Conservation (phyloP, 345 rosid species). For the Boechera divaricarpa region DNA sequence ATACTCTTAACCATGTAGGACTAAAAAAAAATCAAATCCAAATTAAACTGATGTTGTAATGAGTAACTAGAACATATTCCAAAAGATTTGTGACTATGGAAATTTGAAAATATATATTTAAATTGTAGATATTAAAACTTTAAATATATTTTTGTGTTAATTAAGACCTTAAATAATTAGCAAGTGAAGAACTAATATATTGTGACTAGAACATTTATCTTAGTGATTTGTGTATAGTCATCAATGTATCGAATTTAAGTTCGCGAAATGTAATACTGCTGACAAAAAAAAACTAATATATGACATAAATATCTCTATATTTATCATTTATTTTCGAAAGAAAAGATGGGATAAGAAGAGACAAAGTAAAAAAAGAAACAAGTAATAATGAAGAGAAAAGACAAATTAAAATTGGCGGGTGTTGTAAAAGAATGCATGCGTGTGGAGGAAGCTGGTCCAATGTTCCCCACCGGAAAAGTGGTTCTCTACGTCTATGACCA, state of each 20-base stretch:
- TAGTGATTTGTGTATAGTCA: not conserved
- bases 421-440: conserved; percentile 47
- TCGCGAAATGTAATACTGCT: too few relatives aligned
- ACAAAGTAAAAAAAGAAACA: conserved; percentile 9
- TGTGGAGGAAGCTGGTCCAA: conserved; percentile 44
- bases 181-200: not conserved
- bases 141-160: too few relatives aligned
- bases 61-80: too few relatives aligned
- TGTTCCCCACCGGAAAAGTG: conserved; percentile 38
- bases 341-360: conserved; percentile 22
- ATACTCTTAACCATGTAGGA: too few relatives aligned
- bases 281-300: not conserved
- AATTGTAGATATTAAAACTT: too few relatives aligned
- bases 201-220: not conserved
- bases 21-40: too few relatives aligned
- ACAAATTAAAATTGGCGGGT: conserved; percentile 34
- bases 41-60: too few relatives aligned
- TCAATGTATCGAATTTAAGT: too few relatives aligned
- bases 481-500: conserved; percentile 16
- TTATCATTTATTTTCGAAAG: not conserved
- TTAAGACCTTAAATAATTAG: too few relatives aligned
- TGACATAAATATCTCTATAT: not conserved
- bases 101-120: too few relatives aligned
- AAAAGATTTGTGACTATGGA: not conserved
- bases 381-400: conserved; percentile 39